Base-by-base conservation (phyloP, 768 basidiomycete species). In the Galerina sulciceps region DNA sequence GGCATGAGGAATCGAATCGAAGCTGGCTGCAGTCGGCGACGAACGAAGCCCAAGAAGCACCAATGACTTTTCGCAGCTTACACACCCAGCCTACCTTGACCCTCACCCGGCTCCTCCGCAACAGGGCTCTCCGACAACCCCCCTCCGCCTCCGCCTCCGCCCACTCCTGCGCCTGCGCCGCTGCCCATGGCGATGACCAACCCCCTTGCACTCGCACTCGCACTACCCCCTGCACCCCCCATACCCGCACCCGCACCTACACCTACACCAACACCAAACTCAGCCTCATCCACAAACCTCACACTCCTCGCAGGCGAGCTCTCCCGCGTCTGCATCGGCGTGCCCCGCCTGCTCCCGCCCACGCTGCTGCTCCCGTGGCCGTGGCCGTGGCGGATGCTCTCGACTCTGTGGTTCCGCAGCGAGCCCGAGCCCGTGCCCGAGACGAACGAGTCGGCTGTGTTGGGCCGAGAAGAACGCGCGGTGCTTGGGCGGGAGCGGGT, bases 251-350 rank as follows among this genome's bases (percentile, higher is more conserved):
- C 26, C 26, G 26, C 26, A 26, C 36, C 54, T 14, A 9, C 14
- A 47, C 31, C 35, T 8, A 4, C n/a, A 35, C n/a, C 23, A 14
- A 18, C 38, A 15, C 1, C 18, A 42, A 47, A 60, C 31, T 51
- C 18, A 42, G 53, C 60, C 31, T 51, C 42, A 48, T 70, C 77
- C 17, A 71, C 67, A 49, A 81, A 81, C 53, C 79, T 62, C 15
- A 83, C 74, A 37, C 77, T 80, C 22, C 81, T 69, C 36, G 81
- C 72, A 2, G 81, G 81, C 20, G 81, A 83, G 15, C 60, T 71
- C 18, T 81, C 80, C 44, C 80, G 67, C 23, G 76, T 74, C 14
- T 70, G 67, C n/a, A 69, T 66, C 2, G 55, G 46, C 10, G 53
- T 48, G 6, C 52, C 41, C 10, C 53, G 23, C 15, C 42, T 38